A percentile compares a stretch with the other conserved stretches of the same genome.
Evolutionary conservation across 768 basidiomycete genomes (phyloP).

Genomic region (Lactarius akahatsu): DNA sequence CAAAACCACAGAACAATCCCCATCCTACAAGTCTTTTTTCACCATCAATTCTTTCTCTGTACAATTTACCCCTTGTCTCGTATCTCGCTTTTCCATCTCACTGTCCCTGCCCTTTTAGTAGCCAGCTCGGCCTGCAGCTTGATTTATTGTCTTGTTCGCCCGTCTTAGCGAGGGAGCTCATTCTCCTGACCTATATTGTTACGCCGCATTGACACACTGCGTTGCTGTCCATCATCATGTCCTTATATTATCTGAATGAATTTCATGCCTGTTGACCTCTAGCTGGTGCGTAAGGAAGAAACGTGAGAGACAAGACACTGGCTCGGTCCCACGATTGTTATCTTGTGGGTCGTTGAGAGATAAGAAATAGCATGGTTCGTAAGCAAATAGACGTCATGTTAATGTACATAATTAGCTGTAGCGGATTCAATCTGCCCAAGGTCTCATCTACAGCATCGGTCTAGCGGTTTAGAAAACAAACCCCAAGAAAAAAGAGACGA

Average conservation of each 20-base stretch:
- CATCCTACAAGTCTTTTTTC: conserved; percentile 20
- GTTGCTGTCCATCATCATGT: conserved; percentile 32
- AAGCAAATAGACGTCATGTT: conserved; percentile 2
- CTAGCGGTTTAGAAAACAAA: background rate
- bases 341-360: background rate
- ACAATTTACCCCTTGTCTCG: conserved; percentile 22
- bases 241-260: conserved; percentile 37
- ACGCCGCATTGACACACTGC: conserved; percentile 26
- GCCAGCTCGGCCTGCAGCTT: conserved; percentile 35
- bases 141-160: conserved; percentile 38
- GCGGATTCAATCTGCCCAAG: background rate
- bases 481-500: background rate
- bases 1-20: conserved; percentile 20
- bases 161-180: conserved; percentile 30
- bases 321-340: background rate
- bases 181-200: conserved; percentile 28
- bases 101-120: conserved; percentile 34
- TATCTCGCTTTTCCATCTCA: conserved; percentile 31
- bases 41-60: conserved; percentile 24
- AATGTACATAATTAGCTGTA: background rate
- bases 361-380: conserved; percentile 8
- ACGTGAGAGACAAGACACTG: background rate
- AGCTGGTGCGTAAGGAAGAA: background rate
- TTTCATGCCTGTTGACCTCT: conserved; percentile 8
- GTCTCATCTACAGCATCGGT: background rate